phyloP scores from a whole-genome alignment of 1,284 basidiomycete genomes.

The Apiotrichum gracile region DNA sequence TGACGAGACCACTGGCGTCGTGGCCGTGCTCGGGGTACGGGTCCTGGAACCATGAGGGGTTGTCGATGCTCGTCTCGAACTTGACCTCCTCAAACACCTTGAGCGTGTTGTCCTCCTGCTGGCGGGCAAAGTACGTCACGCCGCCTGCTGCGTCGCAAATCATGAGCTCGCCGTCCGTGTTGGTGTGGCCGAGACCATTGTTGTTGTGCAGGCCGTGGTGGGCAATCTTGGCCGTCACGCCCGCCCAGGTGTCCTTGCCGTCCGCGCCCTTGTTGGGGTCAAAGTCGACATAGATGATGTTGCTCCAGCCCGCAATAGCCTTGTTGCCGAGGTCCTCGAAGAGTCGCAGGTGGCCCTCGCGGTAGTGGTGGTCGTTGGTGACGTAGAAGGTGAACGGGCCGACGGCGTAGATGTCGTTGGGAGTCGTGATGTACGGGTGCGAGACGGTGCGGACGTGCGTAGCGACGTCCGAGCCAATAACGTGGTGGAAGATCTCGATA shows the following conservation, averaged over 20 bases:
- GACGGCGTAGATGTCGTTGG: constrained; percentile 30
- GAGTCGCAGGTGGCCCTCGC: constrained; percentile 19
- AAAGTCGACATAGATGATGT: constrained; percentile 15
- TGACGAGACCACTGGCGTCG: constrained; percentile 22
- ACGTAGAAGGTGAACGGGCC: constrained; percentile 23
- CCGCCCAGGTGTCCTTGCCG: constrained; percentile 1
- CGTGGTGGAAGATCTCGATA: constrained; percentile 34
- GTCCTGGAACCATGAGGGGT: constrained; percentile 29
- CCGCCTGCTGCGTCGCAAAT: constrained; percentile 27
- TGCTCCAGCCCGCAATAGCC: constrained; percentile 12
- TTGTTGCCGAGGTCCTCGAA: constrained; percentile 24
- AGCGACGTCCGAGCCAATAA: constrained; percentile 11
- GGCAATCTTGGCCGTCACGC: constrained; percentile 15
- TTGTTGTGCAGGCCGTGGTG: constrained; percentile 27
- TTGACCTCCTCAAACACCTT: constrained; percentile 4
- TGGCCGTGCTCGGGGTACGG: constrained; percentile 15
- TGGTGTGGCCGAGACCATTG: constrained; percentile 30
- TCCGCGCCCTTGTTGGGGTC: background rate
- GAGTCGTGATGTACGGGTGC: constrained; percentile 24
- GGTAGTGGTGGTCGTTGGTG: constrained; percentile 33
- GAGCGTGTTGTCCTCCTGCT: constrained; percentile 2
- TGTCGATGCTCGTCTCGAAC: constrained; percentile 24
- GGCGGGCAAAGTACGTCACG: constrained; percentile 6
- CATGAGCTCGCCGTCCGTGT: constrained; percentile 16
- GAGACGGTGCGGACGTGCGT: constrained; percentile 20